These are phyloP conservation scores for Collybia sordida DNA, from an alignment of 768 basidiomycete genomes.

Conservation along the genomic window DNA sequence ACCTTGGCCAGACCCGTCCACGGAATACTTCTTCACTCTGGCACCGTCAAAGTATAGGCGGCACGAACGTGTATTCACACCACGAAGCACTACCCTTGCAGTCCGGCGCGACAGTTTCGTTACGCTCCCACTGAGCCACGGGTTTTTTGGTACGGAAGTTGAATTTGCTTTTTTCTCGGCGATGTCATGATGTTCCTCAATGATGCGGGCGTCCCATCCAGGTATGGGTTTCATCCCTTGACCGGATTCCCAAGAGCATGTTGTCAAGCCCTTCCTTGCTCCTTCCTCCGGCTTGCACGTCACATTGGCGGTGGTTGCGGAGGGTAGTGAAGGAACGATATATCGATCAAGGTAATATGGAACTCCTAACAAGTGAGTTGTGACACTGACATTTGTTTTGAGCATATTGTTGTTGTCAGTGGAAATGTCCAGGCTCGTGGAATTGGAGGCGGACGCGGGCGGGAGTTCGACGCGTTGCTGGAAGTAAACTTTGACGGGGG, in stretches of 20 bases:
- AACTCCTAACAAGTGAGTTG: too few relatives aligned
- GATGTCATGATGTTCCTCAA: too few relatives aligned
- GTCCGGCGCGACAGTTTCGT: constrained; percentile 3
- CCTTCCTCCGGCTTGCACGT: too few relatives aligned
- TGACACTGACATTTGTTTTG: too few relatives aligned
- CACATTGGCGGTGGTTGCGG: too few relatives aligned
- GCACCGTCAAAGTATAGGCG: constrained; percentile 49
- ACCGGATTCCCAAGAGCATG: too few relatives aligned
- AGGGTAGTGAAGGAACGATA: too few relatives aligned
- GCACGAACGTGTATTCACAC: constrained; percentile 58
- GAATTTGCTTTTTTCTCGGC: neutral
- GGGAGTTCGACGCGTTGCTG: constrained; percentile 44
- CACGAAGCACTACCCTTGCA: constrained; percentile 45
- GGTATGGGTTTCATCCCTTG: too few relatives aligned
- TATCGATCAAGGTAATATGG: too few relatives aligned
- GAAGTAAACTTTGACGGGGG: constrained; percentile 74
- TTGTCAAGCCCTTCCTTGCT: too few relatives aligned
- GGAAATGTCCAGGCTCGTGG: constrained; percentile 23
- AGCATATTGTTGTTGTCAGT: constrained; percentile 5
- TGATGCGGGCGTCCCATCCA: too few relatives aligned
- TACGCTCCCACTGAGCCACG: constrained; percentile 17
- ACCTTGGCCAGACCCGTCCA: neutral
- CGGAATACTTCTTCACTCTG: constrained; percentile 5
- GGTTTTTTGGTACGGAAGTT: constrained; percentile 8
- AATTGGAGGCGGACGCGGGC: constrained; percentile 11